These are phyloP conservation scores for Tillandsia leiboldiana DNA, from an alignment of 176 grass and related monocot genomes.

Conservation along the genomic window DNA sequence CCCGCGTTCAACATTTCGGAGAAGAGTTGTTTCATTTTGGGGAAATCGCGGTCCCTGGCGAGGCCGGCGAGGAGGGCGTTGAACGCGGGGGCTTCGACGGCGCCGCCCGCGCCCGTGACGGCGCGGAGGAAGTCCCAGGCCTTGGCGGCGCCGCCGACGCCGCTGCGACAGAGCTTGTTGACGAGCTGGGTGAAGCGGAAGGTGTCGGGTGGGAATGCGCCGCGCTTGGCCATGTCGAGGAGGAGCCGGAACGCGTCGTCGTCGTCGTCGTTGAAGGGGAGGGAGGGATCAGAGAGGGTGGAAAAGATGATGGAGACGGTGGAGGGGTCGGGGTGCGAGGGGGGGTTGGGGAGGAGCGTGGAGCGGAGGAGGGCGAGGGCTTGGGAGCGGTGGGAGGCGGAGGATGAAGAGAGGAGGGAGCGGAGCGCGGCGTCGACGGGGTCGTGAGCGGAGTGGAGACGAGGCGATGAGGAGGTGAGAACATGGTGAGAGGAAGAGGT, in stretches of 20 bases:
- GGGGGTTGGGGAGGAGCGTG: conserved; percentile 3
- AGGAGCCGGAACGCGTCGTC: conserved; percentile 7
- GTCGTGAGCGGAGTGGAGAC: neutral
- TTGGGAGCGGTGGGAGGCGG: conserved; percentile 9
- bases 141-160: conserved; percentile 18
- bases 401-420: conserved; percentile 20
- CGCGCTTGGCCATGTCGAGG: conserved; percentile 29
- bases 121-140: conserved; percentile 39
- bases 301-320: conserved; percentile 28
- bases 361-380: conserved; percentile 28
- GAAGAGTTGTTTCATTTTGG: conserved; percentile 37
- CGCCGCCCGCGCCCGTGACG: conserved; percentile 35
- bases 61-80: conserved; percentile 43
- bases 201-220: conserved; percentile 26
- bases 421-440: conserved; percentile 16
- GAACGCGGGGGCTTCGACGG: conserved; percentile 25
- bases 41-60: conserved; percentile 21
- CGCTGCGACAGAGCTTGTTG: conserved; percentile 26
- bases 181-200: conserved; percentile 25
- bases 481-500: neutral
- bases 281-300: conserved; percentile 13
- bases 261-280: conserved; percentile 6
- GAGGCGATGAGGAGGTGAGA: neutral
- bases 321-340: conserved; percentile 15
- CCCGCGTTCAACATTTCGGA: conserved; percentile 32